A percentile compares a stretch with the other conserved stretches of the same genome.
phyloP scores from a whole-genome alignment of 148 eudicot genomes.

The Dysphania ambrosioides region DNA sequence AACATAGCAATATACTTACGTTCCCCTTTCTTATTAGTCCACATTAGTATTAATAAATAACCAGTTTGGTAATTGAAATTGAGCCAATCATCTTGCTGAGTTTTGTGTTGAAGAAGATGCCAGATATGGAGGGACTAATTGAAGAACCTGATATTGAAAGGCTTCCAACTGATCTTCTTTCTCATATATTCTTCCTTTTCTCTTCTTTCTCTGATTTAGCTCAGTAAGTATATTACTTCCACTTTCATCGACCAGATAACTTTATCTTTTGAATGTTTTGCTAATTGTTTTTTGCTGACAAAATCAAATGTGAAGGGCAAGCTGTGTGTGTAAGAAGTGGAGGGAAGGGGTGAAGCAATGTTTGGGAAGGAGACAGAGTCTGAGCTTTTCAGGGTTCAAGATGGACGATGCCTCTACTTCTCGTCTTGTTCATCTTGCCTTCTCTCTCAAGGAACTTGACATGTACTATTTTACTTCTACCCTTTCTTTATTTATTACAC shows the following conservation, averaged over 20 bases:
- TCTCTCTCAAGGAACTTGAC: conserved; percentile 83
- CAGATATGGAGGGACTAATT: conserved; percentile 24
- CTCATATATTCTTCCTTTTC: conserved; percentile 59
- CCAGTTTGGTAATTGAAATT: too few relatives aligned
- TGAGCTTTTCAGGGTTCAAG: conserved; percentile 83
- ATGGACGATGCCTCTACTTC: conserved; percentile 81
- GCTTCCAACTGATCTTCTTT: conserved; percentile 70
- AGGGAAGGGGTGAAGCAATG: conserved; percentile 78
- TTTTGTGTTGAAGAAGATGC: neutral
- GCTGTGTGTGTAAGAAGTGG: conserved; percentile 83
- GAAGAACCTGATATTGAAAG: conserved; percentile 65
- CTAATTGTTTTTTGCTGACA: neutral
- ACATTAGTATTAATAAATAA: too few relatives aligned
- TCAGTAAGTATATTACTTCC: conserved; percentile 38
- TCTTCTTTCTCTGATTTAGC: conserved; percentile 86
- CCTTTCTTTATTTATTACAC: neutral
- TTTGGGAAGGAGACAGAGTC: conserved; percentile 54
- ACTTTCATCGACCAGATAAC: neutral
- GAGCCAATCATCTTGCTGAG: neutral
- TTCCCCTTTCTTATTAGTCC: neutral
- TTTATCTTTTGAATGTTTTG: neutral
- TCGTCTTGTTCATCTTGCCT: conserved; percentile 75
- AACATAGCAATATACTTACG: neutral
- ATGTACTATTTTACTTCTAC: conserved; percentile 42
- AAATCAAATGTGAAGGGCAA: conserved; percentile 41